Evolutionary conservation across 2,329 filamentous ascomycete species (phyloP), one percentile per base, ranked within the genome.

Genomic region (Lachnellula suecica): DNA sequence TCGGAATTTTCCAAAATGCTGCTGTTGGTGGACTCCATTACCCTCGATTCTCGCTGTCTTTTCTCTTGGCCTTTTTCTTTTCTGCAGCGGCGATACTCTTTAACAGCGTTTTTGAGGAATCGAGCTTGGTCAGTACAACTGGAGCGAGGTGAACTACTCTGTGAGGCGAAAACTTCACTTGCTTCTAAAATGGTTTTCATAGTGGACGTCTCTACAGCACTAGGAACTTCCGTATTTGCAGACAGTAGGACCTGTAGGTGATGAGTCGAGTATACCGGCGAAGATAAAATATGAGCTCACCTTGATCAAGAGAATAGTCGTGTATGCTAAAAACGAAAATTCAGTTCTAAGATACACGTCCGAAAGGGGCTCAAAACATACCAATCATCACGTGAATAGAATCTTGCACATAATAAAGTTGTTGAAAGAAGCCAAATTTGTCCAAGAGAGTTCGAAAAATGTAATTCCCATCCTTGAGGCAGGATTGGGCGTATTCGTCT

Each of bases 401-500:
- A 47, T 73, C 71, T 54, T 74, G 71, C 3, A 67, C 68, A 56
- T 72, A 74, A 51, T 69, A 72, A 0, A 74, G 58, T 40, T 65
- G 63, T 3, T 66, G 64, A 1, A 67, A 53, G 44, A 65, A 59
- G 13, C 59, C 57, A 25, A 59, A 52, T 19, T 54, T 48, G 20
- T 56, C 27, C 27, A 31, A 31, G 45, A 15, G 64, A 62, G 17
- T 72, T 67, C 19, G n/a, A 8, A 31, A 31, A 31, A 31, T 31
- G 13, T 31, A 31, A 13, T 31, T 13, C 13, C 27, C 27, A 31
- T 71, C 50, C 19, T 64, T 61, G 4, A 73, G 55, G 63, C 58
- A 17, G 69, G 27, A 31, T 13, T 31, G 27, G 27, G 13, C 27
- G 58, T 83, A 4, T 87, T 87, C 37, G 87, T 89, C 38, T 79